phyloP scores from a whole-genome alignment of 129 eudicot species.

The Calendula officinalis region DNA sequence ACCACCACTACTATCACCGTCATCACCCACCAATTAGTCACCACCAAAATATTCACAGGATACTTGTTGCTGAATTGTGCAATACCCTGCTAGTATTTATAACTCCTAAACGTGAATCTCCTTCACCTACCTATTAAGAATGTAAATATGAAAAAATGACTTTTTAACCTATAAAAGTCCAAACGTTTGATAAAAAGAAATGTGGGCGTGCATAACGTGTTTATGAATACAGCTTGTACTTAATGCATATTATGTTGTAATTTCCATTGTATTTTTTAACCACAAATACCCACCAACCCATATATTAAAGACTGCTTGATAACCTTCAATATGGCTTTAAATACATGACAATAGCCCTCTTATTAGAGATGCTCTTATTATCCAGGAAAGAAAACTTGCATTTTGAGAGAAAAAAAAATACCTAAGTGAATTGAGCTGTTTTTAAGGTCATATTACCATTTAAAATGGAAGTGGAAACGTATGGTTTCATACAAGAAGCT shows the following conservation, averaged over 20 bases:
- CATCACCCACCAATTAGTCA: too few relatives aligned
- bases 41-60: too few relatives aligned
- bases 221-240: too few relatives aligned
- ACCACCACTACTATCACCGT: too few relatives aligned
- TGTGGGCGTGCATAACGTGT: too few relatives aligned
- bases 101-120: too few relatives aligned
- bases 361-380: neutral
- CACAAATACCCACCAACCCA: slow-evolving; percentile 1
- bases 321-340: slow-evolving; percentile 18
- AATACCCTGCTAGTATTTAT: too few relatives aligned
- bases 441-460: too few relatives aligned
- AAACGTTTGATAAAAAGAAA: neutral
- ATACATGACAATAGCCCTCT: slow-evolving; percentile 12
- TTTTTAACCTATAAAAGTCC: neutral
- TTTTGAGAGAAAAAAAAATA: neutral
- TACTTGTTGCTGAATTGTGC: too few relatives aligned
- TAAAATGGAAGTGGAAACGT: slow-evolving; percentile 7
- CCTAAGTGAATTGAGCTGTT: neutral
- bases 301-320: slow-evolving; percentile 3
- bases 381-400: neutral
- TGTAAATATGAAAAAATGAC: too few relatives aligned
- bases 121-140: too few relatives aligned
- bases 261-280: neutral
- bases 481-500: slow-evolving; percentile 16
- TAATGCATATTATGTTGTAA: too few relatives aligned